Percentiles rank a stretch among this genome's conserved stretches.
Conservation (phyloP, 2,329 filamentous ascomycete genomes). For the Exophiala sideris region DNA sequence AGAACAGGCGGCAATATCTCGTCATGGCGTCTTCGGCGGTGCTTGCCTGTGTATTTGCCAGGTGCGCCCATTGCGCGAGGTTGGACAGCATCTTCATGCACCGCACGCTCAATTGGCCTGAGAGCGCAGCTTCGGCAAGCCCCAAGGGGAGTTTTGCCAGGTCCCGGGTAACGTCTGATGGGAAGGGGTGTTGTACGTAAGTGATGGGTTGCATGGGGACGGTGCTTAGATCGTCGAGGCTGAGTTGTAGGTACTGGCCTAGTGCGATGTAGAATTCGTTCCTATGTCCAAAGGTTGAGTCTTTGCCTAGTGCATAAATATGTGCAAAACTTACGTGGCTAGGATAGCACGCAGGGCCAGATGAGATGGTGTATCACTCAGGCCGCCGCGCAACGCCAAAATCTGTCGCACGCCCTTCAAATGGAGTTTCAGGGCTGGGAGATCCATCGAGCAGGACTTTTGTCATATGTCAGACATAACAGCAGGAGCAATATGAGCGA, state of each 20-base stretch:
- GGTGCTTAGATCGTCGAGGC: slow-evolving; percentile 10
- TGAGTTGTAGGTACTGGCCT: slow-evolving; percentile 17
- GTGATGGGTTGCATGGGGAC: slow-evolving; percentile 10
- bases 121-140: slow-evolving; percentile 19
- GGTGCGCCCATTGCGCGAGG: slow-evolving; percentile 11
- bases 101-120: slow-evolving; percentile 17
- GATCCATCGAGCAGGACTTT: slow-evolving; percentile 13
- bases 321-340: slow-evolving; percentile 10
- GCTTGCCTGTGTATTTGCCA: neutral
- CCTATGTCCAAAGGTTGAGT: neutral
- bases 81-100: slow-evolving; percentile 19
- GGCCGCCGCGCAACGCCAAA: slow-evolving; percentile 14
- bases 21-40: neutral
- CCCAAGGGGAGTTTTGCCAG: slow-evolving; percentile 15
- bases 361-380: slow-evolving; percentile 12
- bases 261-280: slow-evolving; percentile 19
- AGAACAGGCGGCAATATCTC: slow-evolving; percentile 17
- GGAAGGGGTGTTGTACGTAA: slow-evolving; percentile 18
- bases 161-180: slow-evolving; percentile 12
- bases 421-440: slow-evolving; percentile 15
- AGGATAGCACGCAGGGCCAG: slow-evolving; percentile 11
- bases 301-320: neutral
- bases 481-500: neutral
- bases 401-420: slow-evolving; percentile 18
- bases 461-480: neutral